Percentiles rank a stretch among this genome's conserved stretches.
Conservation (phyloP, 805 yeast genomes). For the Ogataea minuta region DNA sequence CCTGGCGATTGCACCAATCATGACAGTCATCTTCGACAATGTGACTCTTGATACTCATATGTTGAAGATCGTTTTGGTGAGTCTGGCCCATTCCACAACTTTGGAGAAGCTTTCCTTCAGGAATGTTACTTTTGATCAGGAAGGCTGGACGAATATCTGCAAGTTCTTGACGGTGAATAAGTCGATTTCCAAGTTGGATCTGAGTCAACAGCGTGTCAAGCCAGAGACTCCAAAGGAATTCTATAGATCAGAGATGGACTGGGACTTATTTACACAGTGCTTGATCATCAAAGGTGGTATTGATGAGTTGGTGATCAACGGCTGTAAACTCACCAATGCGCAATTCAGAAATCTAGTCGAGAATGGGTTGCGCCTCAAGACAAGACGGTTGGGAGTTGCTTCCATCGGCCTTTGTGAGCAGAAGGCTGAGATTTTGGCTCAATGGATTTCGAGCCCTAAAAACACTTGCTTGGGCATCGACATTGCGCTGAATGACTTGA, state of each 20-base stretch:
- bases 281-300: constrained; percentile 48
- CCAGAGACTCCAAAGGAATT: constrained; percentile 39
- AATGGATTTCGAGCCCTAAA: constrained; percentile 45
- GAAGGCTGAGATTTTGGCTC: constrained; percentile 42
- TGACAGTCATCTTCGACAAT: constrained; percentile 56
- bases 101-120: constrained; percentile 53
- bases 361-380: constrained; percentile 40
- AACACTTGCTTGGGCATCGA: constrained; percentile 55
- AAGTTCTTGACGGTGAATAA: constrained; percentile 44
- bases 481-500: constrained; percentile 52
- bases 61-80: constrained; percentile 48
- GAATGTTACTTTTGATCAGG: constrained; percentile 51
- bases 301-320: constrained; percentile 57
- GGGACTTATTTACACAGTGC: constrained; percentile 48
- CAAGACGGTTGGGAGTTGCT: constrained; percentile 54
- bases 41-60: constrained; percentile 54
- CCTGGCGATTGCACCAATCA: constrained; percentile 52
- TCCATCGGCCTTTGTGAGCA: constrained; percentile 44
- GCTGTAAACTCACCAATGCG: constrained; percentile 47
- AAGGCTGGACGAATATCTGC: constrained; percentile 52
- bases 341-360: constrained; percentile 41
- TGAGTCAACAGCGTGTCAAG: constrained; percentile 55
- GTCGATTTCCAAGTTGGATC: constrained; percentile 48
- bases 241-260: constrained; percentile 48
- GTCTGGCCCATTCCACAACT: constrained; percentile 41